Percentiles rank a stretch among this genome's conserved stretches.
phyloP scores from a whole-genome alignment of 2,329 filamentous ascomycete genomes.

The Colletotrichum sp. region DNA sequence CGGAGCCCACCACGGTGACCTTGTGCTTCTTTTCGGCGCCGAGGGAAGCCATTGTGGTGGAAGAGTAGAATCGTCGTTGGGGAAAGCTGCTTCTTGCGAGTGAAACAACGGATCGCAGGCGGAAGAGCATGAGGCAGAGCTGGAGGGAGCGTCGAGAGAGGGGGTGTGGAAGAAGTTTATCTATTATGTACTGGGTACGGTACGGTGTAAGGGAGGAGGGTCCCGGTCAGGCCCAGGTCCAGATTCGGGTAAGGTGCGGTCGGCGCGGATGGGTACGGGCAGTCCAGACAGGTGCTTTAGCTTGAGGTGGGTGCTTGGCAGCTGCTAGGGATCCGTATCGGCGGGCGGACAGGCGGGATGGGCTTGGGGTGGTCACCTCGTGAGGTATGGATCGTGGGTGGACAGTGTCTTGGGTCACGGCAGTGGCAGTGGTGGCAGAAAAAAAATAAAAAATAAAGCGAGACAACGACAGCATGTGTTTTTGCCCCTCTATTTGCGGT shows the following conservation, averaged over 20 bases:
- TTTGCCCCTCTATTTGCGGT: slow-evolving; percentile 11
- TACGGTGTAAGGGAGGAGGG: slow-evolving; percentile 17
- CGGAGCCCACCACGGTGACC: slow-evolving; percentile 92
- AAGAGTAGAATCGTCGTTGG: not conserved
- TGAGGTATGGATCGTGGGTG: not conserved
- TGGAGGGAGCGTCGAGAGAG: not conserved
- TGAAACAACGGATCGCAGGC: slow-evolving; percentile 16
- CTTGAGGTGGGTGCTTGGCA: not conserved
- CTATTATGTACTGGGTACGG: not conserved
- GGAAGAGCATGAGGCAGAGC: slow-evolving; percentile 21
- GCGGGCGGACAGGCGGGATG: not conserved
- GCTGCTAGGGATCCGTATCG: not conserved
- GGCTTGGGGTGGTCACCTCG: not conserved
- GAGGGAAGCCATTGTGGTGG: slow-evolving; percentile 34
- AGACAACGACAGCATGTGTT: slow-evolving; percentile 4
- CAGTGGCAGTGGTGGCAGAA: not conserved
- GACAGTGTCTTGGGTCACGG: slow-evolving; percentile 5
- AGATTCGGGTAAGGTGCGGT: not conserved
- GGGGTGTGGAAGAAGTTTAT: slow-evolving; percentile 11
- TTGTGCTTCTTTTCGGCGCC: slow-evolving; percentile 78
- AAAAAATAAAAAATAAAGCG: not conserved
- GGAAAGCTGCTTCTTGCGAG: slow-evolving; percentile 14
- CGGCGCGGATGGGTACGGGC: not conserved
- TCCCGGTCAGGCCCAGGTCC: not conserved
- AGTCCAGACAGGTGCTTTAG: not conserved